Evolutionary conservation across 2,329 filamentous ascomycete genomes (phyloP).

Genomic region (Sodiomyces alkalinus): DNA sequence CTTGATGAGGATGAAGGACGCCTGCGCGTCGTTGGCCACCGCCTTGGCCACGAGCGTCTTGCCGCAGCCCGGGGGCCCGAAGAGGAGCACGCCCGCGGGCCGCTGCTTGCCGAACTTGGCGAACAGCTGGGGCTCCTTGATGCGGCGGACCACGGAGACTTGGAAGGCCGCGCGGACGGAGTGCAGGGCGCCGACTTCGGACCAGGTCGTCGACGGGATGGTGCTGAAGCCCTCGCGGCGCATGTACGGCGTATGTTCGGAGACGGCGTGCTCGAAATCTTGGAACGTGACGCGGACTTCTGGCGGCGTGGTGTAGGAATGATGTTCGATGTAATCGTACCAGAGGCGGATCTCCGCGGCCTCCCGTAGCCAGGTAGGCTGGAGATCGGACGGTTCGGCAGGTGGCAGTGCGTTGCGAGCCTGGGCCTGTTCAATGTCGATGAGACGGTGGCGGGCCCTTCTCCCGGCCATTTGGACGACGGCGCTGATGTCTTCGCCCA

Average conservation of each 20-base stretch:
- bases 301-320: conserved; percentile 8
- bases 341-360: conserved; percentile 1
- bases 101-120: conserved; percentile 62
- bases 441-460: conserved; percentile 17
- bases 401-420: conserved; percentile 1
- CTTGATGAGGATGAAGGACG: conserved; percentile 97
- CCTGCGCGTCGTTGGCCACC: conserved; percentile 86
- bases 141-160: conserved; percentile 78
- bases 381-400: conserved; percentile 2
- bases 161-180: conserved; percentile 69
- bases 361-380: conserved; percentile 1
- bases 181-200: conserved; percentile 73
- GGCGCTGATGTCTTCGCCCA: conserved; percentile 72
- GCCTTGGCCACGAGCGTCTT: conserved; percentile 95
- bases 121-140: conserved; percentile 68
- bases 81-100: conserved; percentile 79
- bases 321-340: conserved; percentile 8
- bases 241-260: conserved; percentile 47
- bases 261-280: conserved; percentile 62
- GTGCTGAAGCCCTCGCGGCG: conserved; percentile 86
- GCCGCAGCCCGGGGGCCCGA: conserved; percentile 92
- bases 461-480: conserved; percentile 32
- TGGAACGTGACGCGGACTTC: conserved; percentile 25
- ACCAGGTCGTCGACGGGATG: conserved; percentile 86
- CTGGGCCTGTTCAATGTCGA: conserved; percentile 14